A percentile compares a stretch with the other conserved stretches of the same genome.
Conservation (phyloP, 2,329 filamentous ascomycete species). For the Ambrosiella cleistominuta region DNA sequence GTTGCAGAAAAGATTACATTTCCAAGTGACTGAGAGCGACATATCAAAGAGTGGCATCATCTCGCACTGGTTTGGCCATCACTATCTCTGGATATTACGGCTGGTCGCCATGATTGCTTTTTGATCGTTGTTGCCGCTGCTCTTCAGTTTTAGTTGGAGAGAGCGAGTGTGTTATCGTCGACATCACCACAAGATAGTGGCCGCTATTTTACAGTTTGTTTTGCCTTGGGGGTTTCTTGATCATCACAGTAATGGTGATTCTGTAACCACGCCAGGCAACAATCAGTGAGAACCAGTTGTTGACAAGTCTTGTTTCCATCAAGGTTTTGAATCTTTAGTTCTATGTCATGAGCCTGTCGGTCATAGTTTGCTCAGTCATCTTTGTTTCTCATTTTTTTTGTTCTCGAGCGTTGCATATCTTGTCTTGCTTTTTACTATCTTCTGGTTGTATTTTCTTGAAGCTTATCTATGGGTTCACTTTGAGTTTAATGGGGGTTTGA, state of each 20-base stretch:
- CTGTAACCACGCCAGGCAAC: no score
- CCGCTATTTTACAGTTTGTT: no score
- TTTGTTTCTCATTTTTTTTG: neutral
- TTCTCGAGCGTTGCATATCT: neutral
- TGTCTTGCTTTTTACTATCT: neutral
- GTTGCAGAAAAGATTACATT: no score
- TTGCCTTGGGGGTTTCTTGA: no score
- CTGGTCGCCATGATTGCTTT: slow-evolving; percentile 8
- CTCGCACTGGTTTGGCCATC: neutral
- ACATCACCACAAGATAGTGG: neutral
- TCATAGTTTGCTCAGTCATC: neutral
- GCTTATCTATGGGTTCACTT: neutral
- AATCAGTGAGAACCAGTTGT: no score
- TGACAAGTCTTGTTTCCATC: neutral
- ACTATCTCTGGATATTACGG: neutral
- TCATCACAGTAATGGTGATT: no score
- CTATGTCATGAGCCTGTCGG: neutral
- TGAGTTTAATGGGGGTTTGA: neutral
- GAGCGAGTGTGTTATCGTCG: neutral
- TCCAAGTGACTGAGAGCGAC: no score
- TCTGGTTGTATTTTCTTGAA: neutral
- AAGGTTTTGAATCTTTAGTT: neutral
- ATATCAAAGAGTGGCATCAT: no score
- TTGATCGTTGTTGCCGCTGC: slow-evolving; percentile 4
- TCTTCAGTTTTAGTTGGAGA: slow-evolving; percentile 10